Conservation (phyloP, 257 asterid genomes). For the Jasminum sambac region DNA sequence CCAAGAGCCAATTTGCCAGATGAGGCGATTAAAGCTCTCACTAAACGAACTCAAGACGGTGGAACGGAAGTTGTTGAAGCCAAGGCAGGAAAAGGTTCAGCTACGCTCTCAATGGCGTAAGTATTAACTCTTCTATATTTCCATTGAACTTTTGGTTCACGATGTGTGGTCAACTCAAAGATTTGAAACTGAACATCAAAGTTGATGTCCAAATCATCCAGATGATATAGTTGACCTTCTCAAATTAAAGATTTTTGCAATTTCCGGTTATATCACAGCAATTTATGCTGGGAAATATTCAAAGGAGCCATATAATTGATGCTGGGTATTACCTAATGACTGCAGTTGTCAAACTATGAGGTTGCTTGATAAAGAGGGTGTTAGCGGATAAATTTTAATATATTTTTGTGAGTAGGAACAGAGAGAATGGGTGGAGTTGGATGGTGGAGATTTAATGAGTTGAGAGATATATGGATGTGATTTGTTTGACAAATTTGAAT, state of each 20-base stretch:
- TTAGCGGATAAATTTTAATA: no score
- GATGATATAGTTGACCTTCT: background rate
- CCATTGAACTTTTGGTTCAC: background rate
- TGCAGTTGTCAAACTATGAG: background rate
- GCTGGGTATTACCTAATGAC: background rate
- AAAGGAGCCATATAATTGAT: background rate
- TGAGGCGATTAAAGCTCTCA: constrained; percentile 71
- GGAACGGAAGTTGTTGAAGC: constrained; percentile 99
- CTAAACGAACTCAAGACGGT: constrained; percentile 95
- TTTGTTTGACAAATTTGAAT: no score
- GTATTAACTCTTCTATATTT: constrained; percentile 27
- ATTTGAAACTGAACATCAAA: background rate
- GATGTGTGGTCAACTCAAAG: background rate
- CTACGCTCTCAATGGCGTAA: constrained; percentile 99
- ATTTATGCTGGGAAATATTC: background rate
- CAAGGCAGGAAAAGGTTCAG: constrained; percentile 98
- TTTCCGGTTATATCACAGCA: background rate
- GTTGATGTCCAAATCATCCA: background rate
- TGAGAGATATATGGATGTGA: no score
- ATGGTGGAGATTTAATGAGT: no score
- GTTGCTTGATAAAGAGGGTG: constrained; percentile 12
- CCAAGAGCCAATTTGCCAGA: constrained; percentile 73
- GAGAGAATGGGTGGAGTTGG: no score
- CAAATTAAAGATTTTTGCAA: background rate
- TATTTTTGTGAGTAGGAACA: no score